These are phyloP conservation scores for Ampelocalamus luodianensis DNA, from an alignment of 176 grass and related monocot species.

Conservation along the genomic window DNA sequence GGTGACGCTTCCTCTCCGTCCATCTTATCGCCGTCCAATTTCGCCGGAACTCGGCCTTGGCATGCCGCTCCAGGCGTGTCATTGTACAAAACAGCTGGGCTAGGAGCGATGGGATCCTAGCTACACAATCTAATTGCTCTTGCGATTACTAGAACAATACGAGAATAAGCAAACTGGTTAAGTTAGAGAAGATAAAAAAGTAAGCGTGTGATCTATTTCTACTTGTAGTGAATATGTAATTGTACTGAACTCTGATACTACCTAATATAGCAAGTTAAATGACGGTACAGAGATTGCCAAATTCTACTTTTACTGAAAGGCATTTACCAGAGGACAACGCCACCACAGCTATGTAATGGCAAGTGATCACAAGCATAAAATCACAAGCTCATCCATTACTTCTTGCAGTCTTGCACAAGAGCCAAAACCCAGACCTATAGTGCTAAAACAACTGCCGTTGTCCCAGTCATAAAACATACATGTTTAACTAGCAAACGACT, in stretches of 20 bases:
- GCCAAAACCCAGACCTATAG: constrained; percentile 15
- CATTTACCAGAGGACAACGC: neutral
- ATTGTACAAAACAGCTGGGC: constrained; percentile 22
- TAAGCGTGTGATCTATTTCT: neutral
- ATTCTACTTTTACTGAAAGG: neutral
- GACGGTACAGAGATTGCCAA: neutral
- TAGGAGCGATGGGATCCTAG: neutral
- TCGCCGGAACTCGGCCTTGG: neutral
- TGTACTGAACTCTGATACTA: constrained; percentile 22
- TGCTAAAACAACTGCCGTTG: neutral
- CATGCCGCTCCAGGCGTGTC: neutral
- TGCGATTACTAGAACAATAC: constrained; percentile 21
- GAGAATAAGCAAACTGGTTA: constrained; percentile 25
- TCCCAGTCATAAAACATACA: neutral
- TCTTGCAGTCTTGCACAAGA: constrained; percentile 4
- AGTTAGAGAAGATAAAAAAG: constrained; percentile 44
- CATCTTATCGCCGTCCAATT: neutral
- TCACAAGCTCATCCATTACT: constrained; percentile 14
- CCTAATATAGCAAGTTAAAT: neutral
- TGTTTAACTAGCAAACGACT: constrained; percentile 26
- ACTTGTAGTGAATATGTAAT: constrained; percentile 15
- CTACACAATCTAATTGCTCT: neutral
- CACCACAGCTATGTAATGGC: neutral
- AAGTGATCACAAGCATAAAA: constrained; percentile 20
- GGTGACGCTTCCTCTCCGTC: constrained; percentile 40